Evolutionary conservation across 2,329 filamentous ascomycete genomes (phyloP), one percentile per base, ranked within the genome.

Genomic region (Cordyceps tenuipes): DNA sequence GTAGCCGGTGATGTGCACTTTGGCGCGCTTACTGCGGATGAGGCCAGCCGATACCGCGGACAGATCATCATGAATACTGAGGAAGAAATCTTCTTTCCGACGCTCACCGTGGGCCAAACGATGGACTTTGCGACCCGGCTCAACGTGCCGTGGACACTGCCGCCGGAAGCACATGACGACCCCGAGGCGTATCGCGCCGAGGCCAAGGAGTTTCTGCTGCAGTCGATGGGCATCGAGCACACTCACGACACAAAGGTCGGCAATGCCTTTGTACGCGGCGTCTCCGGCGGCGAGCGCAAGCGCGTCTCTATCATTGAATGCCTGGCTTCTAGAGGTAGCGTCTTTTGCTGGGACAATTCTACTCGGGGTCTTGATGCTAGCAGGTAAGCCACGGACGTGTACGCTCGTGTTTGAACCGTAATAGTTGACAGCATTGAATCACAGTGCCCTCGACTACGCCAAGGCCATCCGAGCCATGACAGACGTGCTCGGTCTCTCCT

Each of bases 11-110:
- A 86, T 41, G 78, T 88, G 3, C 73, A 75, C 23, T 87, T 81
- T 64, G 85, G 78, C 59, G 76, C 67, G 62, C 77, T 72, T 74
- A 78, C 66, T 73, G 80, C 71, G 66, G 77, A 67, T 68, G 82
- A 75, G 62, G 64, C 74, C 46, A 75, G 79, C 68, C 75, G 70
- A 12, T 85, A 82, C 64, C 73, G 77, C 1, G 79, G 81, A 2
- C 81, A 86, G 64, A 83, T 86, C 53, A 78, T 88, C 44, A 79
- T 90, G 62, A 91, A 91, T 71, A 89, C 86, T 21, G 85, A 89
- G 2, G 88, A 91, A 67, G 85, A 79, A 62, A 59, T 78, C 3
- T 77, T 78, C 66, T 91, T 89, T 63, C 85, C 89, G 0, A 82
- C 86, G 0, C 74, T 92, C 7, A 89, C 85, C 0, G 88, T 91